Evolutionary conservation across 441 rosid species (phyloP), one percentile per base, ranked within the genome.

Genomic region (Arabidopsis hybrid): DNA sequence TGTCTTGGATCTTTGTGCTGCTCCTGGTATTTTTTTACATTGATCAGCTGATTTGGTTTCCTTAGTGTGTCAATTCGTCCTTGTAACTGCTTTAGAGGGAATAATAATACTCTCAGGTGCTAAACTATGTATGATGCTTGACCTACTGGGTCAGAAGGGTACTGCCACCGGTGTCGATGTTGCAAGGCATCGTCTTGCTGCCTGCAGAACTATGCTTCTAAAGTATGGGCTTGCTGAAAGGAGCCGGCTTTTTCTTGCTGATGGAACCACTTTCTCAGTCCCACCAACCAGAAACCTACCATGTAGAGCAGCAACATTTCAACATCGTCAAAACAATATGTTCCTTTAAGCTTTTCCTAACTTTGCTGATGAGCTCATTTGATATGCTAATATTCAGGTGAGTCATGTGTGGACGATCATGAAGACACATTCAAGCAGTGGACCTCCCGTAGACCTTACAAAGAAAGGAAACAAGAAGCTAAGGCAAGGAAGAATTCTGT

Each of bases 1-100:
- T 75, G 93, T 95, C 67, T 92, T 95, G 68, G 97, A 95, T 82
- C 91, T 95, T 26, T 95, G 99, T 56, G 85, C 95, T 72, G 97
- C 99, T 50, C 97, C 97, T 47, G 99, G 99, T 91, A 64, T 78
- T 71, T 36, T 1, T 7, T 36, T 36, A 36, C 32, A 1, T 9
- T 55, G 7, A 31, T 29, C 13, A 34, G 45, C 45, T 61, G 51
- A 9, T 61, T 62, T 21, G 26, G 26, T 26, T 4, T 39, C 17
- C 5, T 1, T 34, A 13, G 4, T 7, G 5, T 43, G 39, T 31
- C 38, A n/a, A 2, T 42, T 61, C n/a, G 0, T 34, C 11, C 12
- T 47, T 35, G 45, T 38, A 14, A 52, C 72, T n/a, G 55, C 8
- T 39, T 29, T 35, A 13, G 13, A n/a, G 14, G 39, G 60, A 6